Conservation (phyloP, 306 rosid species). For the Malus orientalis region DNA sequence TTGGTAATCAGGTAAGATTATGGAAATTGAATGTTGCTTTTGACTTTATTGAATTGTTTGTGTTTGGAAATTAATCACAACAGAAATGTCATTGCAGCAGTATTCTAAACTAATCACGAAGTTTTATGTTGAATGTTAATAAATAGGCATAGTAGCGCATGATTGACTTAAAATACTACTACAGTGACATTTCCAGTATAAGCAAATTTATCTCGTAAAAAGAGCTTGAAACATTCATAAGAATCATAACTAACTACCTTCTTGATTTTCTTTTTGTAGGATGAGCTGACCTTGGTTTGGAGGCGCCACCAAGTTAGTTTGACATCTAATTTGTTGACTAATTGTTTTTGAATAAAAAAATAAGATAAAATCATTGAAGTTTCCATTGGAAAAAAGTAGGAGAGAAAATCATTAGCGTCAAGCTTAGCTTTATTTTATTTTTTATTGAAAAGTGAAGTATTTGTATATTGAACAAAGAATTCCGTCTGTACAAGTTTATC, state of each 20-base stretch:
- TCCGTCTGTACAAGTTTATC: too few species aligned
- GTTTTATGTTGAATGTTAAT: too few species aligned
- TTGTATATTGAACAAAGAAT: too few species aligned
- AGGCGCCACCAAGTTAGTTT: slow-evolving; percentile 8
- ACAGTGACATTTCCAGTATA: fast-evolving
- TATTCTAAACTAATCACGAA: too few species aligned
- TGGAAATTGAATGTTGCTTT: neutral
- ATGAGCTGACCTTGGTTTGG: slow-evolving; percentile 7
- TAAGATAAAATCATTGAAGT: slow-evolving; percentile 7
- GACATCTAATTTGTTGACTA: slow-evolving; percentile 2
- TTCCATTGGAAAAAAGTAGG: neutral
- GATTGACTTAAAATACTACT: too few species aligned
- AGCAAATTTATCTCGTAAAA: neutral
- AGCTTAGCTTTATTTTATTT: neutral
- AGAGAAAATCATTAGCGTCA: neutral
- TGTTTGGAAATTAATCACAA: neutral
- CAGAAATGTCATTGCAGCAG: fast-evolving
- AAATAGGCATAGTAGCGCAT: fast-evolving
- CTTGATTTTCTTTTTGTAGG: slow-evolving; percentile 28
- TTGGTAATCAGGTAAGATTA: slow-evolving; percentile 20
- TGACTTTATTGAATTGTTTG: neutral
- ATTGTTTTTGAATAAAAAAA: neutral
- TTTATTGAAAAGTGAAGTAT: too few species aligned
- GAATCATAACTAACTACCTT: slow-evolving; percentile 1
- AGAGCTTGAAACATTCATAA: neutral